Base-by-base conservation (phyloP, 2,329 filamentous ascomycete species). In the Cordyceps javanica region DNA sequence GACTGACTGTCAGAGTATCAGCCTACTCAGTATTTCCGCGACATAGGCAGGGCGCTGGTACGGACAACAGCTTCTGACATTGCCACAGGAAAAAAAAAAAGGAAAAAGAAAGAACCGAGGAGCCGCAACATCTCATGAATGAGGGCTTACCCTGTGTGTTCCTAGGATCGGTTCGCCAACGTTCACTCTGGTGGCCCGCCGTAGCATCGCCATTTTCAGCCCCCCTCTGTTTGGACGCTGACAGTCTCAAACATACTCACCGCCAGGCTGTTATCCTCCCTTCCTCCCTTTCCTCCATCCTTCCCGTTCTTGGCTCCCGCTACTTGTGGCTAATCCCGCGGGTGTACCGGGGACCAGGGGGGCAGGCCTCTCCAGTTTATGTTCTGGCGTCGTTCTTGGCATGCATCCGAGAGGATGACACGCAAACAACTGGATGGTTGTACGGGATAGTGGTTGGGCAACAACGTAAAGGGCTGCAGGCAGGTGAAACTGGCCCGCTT, bases 201-300 rank as follows among this genome's bases (percentile, higher is more conserved):
- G 34, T 41, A 39, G 49, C 16, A 14, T 52, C 25, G 6, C 5
- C 11, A n/a, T 44, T n/a, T n/a, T n/a, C n/a, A n/a, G n/a, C 1
- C 42, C 5, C 38, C 38, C 10, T 41, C 10, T n/a, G n/a, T 30
- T 21, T 26, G 13, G 4, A 21, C 23, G n/a, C 49, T n/a, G 38
- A 23, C 50, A 30, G 50, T 44, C 51, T 26, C 39, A 44, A 42
- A 44, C 26, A 39, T 26, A 32, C 52, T 55, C 41, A 55, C 52
- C 41, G 52, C 52, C 52, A 55, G 46, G 23, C 30, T 28, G 14
- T 30, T 50, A 13, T 26, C 16, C 11, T 28, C 21, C 5, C 13
- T 23, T 7, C 46, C 28, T 38, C 48, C 13, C 21, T 25, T 11
- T 32, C n/a, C 25, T 30, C 16, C 21, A 11, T 14, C 41, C 21